These are phyloP conservation scores for Chaetomidium leptoderma DNA, from an alignment of 495 filamentous ascomycete genomes.

Conservation along the genomic window DNA sequence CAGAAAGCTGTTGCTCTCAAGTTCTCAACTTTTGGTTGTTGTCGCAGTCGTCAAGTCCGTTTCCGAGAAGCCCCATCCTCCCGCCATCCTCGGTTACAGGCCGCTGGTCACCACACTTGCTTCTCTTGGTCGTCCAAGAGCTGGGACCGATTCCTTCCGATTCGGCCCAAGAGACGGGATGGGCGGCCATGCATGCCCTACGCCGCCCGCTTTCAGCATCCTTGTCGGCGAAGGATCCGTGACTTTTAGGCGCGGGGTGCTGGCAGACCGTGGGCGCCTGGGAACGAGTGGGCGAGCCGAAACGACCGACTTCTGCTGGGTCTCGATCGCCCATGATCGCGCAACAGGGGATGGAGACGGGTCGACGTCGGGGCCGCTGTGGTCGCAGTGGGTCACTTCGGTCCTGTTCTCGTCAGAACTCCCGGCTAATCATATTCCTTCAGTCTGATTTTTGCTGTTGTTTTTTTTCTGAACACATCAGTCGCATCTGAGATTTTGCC, in stretches of 20 bases:
- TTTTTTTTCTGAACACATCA: too few relatives aligned
- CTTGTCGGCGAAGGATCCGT: background rate
- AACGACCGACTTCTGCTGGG: background rate
- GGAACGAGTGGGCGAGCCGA: background rate
- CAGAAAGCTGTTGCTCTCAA: background rate
- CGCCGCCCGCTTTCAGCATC: too few relatives aligned
- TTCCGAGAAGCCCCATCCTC: too few relatives aligned
- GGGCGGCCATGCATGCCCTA: background rate
- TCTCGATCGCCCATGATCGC: background rate
- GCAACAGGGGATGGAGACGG: too few relatives aligned
- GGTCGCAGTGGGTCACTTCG: too few relatives aligned
- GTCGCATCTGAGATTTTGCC: too few relatives aligned
- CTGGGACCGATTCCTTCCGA: constrained; percentile 9
- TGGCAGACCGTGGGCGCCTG: too few relatives aligned
- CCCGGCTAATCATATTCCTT: too few relatives aligned
- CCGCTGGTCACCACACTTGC: background rate
- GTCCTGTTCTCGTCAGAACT: too few relatives aligned
- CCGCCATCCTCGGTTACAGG: background rate
- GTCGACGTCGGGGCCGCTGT: too few relatives aligned
- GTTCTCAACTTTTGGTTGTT: background rate
- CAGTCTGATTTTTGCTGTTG: too few relatives aligned
- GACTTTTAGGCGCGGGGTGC: too few relatives aligned
- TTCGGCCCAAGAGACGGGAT: constrained; percentile 13
- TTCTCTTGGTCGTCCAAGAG: background rate
- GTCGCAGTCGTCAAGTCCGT: background rate